These are phyloP conservation scores for Botryosphaeria dothidea DNA, from an alignment of 2,329 filamentous ascomycete genomes.

Conservation along the genomic window DNA sequence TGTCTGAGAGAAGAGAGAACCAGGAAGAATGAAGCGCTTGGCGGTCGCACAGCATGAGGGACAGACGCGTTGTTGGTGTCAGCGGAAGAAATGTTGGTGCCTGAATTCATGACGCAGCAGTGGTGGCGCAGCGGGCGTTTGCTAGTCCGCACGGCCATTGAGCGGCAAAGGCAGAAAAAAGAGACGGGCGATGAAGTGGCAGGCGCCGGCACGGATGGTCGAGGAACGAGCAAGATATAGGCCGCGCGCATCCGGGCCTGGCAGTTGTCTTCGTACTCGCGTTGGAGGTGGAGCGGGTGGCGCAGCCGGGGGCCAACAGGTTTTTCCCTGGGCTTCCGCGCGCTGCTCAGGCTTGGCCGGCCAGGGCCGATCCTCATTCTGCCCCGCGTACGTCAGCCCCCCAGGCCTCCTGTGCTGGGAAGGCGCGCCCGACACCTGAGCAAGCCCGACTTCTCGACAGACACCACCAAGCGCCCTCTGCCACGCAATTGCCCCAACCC, in stretches of 20 bases:
- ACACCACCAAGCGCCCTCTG: constrained; percentile 11
- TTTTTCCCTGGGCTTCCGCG: constrained; percentile 16
- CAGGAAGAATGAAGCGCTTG: too few species aligned
- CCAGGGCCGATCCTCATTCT: constrained; percentile 18
- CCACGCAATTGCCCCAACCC: constrained; percentile 3
- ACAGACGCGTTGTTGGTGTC: not conserved
- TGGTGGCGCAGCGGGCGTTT: constrained; percentile 3
- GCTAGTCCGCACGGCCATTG: not conserved
- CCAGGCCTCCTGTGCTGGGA: constrained; percentile 10
- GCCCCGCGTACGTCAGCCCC: constrained; percentile 20
- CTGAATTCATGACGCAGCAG: not conserved
- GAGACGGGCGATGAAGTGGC: not conserved
- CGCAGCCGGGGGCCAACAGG: constrained; percentile 5
- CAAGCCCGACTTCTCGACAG: constrained; percentile 10
- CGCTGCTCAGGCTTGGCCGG: not conserved
- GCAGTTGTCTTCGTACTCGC: not conserved
- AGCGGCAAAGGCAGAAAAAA: not conserved
- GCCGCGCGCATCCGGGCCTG: constrained; percentile 4
- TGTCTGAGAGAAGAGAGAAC: not conserved
- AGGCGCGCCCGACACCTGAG: constrained; percentile 16
- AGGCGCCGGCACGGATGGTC: not conserved
- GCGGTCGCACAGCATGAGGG: not conserved
- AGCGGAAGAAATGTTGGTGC: constrained; percentile 2
- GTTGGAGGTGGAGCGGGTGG: not conserved
- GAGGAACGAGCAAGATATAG: not conserved